Evolutionary conservation across 1,284 basidiomycete species (phyloP).

Genomic region (Puccinia polysora): DNA sequence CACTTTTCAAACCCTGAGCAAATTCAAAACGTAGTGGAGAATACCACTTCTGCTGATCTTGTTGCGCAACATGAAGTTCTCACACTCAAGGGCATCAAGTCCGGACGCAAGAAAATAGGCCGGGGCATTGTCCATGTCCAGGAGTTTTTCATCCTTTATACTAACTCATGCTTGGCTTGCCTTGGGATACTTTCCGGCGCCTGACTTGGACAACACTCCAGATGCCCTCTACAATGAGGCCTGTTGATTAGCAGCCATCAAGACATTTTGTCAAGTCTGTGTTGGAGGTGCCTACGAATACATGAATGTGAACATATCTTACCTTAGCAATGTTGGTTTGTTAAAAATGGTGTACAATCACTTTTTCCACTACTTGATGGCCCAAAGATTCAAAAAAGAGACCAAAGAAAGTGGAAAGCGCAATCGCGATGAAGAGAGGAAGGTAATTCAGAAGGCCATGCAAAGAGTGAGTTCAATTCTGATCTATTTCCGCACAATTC

Average conservation of each 20-base stretch:
- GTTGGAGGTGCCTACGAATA: background rate
- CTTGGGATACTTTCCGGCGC: background rate
- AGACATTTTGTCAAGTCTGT: background rate
- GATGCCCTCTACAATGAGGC: too few relatives aligned
- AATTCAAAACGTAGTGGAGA: too few relatives aligned
- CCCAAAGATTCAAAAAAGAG: too few relatives aligned
- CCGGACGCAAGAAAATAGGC: background rate
- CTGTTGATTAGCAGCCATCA: too few relatives aligned
- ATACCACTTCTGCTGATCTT: too few relatives aligned
- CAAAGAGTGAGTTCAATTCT: background rate
- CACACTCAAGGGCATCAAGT: too few relatives aligned
- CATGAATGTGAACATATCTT: background rate
- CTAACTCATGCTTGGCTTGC: background rate
- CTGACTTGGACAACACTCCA: background rate
- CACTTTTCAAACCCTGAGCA: too few relatives aligned
- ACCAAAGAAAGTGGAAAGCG: too few relatives aligned
- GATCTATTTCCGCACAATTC: background rate
- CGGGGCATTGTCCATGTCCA: background rate
- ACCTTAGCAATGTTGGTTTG: background rate
- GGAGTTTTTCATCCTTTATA: slow-evolving; percentile 2
- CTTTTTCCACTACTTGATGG: too few relatives aligned
- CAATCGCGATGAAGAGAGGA: too few relatives aligned
- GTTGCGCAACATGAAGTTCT: too few relatives aligned
- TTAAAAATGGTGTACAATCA: background rate
- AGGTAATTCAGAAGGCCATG: too few relatives aligned